Evolutionary conservation across 139 green algal genomes (phyloP).

Genomic region (Chlamydomonas incerta): DNA sequence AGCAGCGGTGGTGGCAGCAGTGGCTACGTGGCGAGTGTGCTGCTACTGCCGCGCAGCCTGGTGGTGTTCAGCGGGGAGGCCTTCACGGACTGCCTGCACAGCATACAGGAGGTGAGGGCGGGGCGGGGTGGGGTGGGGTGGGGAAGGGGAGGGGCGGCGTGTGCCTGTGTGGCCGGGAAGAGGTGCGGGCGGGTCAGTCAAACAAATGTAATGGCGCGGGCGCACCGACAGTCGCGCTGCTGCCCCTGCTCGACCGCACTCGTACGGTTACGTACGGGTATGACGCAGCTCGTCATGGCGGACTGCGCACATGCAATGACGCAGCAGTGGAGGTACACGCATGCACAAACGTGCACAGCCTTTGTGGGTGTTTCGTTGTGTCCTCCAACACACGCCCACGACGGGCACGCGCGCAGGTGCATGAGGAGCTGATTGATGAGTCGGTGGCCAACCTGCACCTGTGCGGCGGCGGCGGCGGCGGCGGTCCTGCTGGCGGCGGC

Average conservation of each 20-base stretch:
- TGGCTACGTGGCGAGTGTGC: constrained; percentile 49
- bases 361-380: neutral
- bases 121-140: neutral
- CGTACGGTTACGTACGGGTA: no score
- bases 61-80: constrained; percentile 70
- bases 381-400: neutral
- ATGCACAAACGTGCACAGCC: neutral
- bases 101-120: constrained; percentile 65
- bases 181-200: no score
- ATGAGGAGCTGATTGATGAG: constrained; percentile 48
- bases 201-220: no score
- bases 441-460: constrained; percentile 46
- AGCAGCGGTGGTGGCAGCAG: neutral
- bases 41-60: constrained; percentile 69
- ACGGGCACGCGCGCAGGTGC: constrained; percentile 33
- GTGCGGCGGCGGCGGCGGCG: neutral
- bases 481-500: neutral
- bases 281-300: neutral
- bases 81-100: constrained; percentile 69
- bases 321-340: neutral
- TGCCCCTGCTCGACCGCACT: no score
- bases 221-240: no score
- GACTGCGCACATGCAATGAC: neutral
- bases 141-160: neutral
- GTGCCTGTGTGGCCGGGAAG: neutral